Evolutionary conservation across 2,329 filamentous ascomycete species (phyloP), one percentile per base, ranked within the genome.

Genomic region (Aureobasidium pullulans): DNA sequence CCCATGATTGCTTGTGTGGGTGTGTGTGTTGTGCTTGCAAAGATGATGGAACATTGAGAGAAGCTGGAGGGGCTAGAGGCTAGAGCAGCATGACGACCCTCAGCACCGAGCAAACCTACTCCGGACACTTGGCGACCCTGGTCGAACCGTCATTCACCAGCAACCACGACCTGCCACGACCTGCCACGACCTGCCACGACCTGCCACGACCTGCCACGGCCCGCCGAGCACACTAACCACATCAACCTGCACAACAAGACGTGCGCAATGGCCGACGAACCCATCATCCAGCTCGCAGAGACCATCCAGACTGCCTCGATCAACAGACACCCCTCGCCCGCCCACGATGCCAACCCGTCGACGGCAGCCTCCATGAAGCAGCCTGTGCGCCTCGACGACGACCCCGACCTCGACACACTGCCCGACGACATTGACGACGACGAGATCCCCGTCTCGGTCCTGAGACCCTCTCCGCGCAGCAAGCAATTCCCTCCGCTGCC

Each of bases 271-370:
- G 36, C 66, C 4, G 70, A 72, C 2, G 70, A 71, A 31, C 61
- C 64, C 16, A 68, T 66, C 39, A 69, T 73, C 23, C 69, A 94
- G 70, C 75, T 93, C 60, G 88, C 89, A 47, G 88, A 89, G 67
- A 87, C 87, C 36, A 77, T 96, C 64, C 92, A 96, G 73, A 85
- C 88, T 15, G 88, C 85, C 36, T 88, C 88, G 69, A 86, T 96
- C 75, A 87, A 89, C 63, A 81, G 77, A 48, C 70, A 84, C 56
- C 91, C 91, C 0, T 89, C 88, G 40, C 80, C 86, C 5, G 72
- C 71, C 50, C 87, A 89, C 76, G 91, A 96, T 75, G 70, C 90
- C 68, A 92, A 92, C 70, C 90, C 90, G 9, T 84, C 88, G 39
- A 93, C 90, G 19, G 81, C 88, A 54, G 84, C 87, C 54, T 88